Base-by-base conservation (phyloP, 768 basidiomycete genomes). In the Macrolepiota dolichaula region DNA sequence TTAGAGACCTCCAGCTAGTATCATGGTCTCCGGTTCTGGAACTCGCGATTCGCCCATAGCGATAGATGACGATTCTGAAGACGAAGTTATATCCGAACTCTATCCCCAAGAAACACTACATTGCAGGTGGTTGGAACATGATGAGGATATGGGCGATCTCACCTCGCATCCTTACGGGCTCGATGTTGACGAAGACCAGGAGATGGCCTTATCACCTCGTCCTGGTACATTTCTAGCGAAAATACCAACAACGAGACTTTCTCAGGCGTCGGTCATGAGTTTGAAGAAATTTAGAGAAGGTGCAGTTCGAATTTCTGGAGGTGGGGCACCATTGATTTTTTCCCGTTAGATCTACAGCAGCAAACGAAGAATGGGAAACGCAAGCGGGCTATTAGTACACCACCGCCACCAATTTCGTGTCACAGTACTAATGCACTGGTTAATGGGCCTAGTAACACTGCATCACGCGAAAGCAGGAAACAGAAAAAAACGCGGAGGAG, bases 41-140 rank as follows among this genome's bases (percentile, higher is more conserved):
- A 74, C 77, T 0, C 63, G 63, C 51, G 65, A 51, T 19, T 79
- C 74, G 29, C 78, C 78, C 36, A 77, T 77, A 19, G 63, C 70
- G 38, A 68, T 78, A 36, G 74, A 77, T 53, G 76, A 79, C 51
- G 76, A 78, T 62, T 78, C 77, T 29, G 78, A 79, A 64, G 74
- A 76, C 29, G 78, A 79, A 50, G 74, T 75, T 3, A 19, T 74
- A 1, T 63, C 73, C 19, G 72, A 73, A 50, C 68, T 77, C 9
- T 66, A 51, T 54, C n/a, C n/a, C n/a, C n/a, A n/a, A n/a, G n/a
- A n/a, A n/a, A n/a, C n/a, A n/a, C n/a, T n/a, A n/a, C n/a, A n/a
- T n/a, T n/a, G n/a, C n/a, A n/a, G n/a, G n/a, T n/a, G n/a, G n/a
- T n/a, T n/a, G n/a, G n/a, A n/a, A n/a, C n/a, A n/a, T n/a, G n/a